phyloP scores from a whole-genome alignment of 768 basidiomycete species.

The Suillus alpinus region DNA sequence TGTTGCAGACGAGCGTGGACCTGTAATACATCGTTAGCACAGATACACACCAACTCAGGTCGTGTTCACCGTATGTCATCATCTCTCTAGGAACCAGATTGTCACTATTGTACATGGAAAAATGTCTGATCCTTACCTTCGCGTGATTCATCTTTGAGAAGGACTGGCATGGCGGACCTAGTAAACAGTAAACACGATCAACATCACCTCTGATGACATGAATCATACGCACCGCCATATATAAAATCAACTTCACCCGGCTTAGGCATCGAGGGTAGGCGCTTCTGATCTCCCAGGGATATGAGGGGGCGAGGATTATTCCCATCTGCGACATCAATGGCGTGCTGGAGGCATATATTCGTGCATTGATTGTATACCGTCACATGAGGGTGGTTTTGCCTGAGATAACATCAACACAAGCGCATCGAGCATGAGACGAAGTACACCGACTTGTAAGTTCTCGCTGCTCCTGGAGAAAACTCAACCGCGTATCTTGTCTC shows the following conservation, averaged over 20 bases:
- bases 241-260: constrained; percentile 65
- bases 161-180: constrained; percentile 76
- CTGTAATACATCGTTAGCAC: constrained; percentile 27
- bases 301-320: constrained; percentile 37
- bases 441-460: constrained; percentile 53
- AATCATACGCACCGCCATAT: constrained; percentile 56
- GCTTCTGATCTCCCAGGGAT: constrained; percentile 39
- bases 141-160: constrained; percentile 64
- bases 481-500: constrained; percentile 71
- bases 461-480: constrained; percentile 58
- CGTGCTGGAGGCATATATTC: constrained; percentile 57
- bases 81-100: constrained; percentile 37
- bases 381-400: constrained; percentile 58
- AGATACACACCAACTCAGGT: neutral
- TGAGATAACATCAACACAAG: constrained; percentile 23
- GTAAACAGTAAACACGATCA: neutral
- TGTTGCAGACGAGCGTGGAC: constrained; percentile 62
- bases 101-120: neutral
- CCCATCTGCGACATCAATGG: constrained; percentile 46
- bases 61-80: constrained; percentile 55
- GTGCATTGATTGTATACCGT: constrained; percentile 65
- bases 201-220: neutral
- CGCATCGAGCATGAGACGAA: neutral
- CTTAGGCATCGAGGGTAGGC: constrained; percentile 48
- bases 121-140: constrained; percentile 40